These are phyloP conservation scores for Elsinoe fawcettii DNA, from an alignment of 2,329 filamentous ascomycete genomes.

Conservation along the genomic window DNA sequence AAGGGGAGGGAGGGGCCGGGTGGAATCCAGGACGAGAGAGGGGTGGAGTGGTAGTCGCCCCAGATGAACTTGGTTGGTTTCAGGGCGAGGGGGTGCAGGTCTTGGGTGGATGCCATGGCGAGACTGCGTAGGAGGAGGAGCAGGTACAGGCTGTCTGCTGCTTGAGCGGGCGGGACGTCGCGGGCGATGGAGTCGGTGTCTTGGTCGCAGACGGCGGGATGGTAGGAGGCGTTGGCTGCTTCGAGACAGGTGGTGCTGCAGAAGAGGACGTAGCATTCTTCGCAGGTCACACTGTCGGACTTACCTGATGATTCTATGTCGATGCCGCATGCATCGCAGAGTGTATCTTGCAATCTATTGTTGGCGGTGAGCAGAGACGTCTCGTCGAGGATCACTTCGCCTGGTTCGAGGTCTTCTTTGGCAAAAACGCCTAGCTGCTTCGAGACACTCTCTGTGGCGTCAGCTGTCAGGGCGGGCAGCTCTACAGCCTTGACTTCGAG, in stretches of 20 bases:
- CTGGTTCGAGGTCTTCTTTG: constrained; percentile 66
- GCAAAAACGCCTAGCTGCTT: constrained; percentile 87
- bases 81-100: constrained; percentile 51
- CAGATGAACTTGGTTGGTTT: constrained; percentile 57
- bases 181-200: constrained; percentile 51
- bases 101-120: constrained; percentile 54
- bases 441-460: constrained; percentile 26
- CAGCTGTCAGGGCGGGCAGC: constrained; percentile 57
- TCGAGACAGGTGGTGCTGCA: constrained; percentile 51
- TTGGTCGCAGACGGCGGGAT: constrained; percentile 50
- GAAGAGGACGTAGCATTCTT: constrained; percentile 53
- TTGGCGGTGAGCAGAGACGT: constrained; percentile 83
- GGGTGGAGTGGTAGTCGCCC: constrained; percentile 50
- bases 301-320: constrained; percentile 47
- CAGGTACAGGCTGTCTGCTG: constrained; percentile 53
- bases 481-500: constrained; percentile 70
- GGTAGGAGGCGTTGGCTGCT: constrained; percentile 49
- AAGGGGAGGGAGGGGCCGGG: constrained; percentile 16
- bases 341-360: constrained; percentile 74
- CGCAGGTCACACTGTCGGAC: constrained; percentile 33
- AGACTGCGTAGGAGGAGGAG: constrained; percentile 52
- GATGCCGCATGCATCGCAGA: constrained; percentile 83
- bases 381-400: constrained; percentile 70
- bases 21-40: constrained; percentile 20
- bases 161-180: constrained; percentile 49